Base-by-base conservation (phyloP, 208 protist genomes). In the Blastocrithidia nonstop region DNA sequence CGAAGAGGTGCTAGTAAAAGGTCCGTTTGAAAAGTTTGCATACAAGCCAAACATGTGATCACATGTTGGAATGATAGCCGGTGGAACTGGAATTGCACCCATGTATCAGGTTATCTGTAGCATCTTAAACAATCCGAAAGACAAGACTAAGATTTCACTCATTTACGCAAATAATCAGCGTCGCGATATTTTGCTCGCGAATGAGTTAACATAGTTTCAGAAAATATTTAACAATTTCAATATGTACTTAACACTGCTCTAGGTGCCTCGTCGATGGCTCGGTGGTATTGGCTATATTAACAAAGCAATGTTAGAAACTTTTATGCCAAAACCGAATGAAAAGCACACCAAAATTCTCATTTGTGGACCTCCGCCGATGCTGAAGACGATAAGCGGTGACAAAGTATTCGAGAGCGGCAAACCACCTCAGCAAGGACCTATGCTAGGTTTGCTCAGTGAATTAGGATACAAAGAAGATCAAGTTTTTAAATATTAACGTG, bases 1-100 rank as follows among this genome's bases (percentile, higher is more conserved):
- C 17, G 84, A 95, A 9, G 75, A 71, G 39, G 61, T 96, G 36
- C 72, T 90, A 36, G 54, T 93, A n/a, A 79, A 86, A 50, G 90
- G 91, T 6, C 93, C 91, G 6, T 86, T 82, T 23, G 66, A 79
- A 48, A 88, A 90, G 55, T 77, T 96, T 51, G 59, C 75, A 6
- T 94, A 95, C 65, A 73, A 65, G 52, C 57, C 72, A 25, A 81
- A 69, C 35, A 75, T 80, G 73, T 94, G 83, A 57, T 79, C 76
- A 51, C 71, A 90, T 51, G 58, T 95, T 3, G 86, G 84, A 32
- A 93, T 95, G 83, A 77, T 95, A 7, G 78, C 77, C 1, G 69
- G 69, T 15, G 92, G 92, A 25, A 95, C 86, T 22, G 92, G 88
- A 51, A 95, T 96, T 47, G 65, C 89, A 7, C 88, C 92, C 9